Conservation (phyloP, 108 stramenopile species). For the Epithemia pelagica region DNA sequence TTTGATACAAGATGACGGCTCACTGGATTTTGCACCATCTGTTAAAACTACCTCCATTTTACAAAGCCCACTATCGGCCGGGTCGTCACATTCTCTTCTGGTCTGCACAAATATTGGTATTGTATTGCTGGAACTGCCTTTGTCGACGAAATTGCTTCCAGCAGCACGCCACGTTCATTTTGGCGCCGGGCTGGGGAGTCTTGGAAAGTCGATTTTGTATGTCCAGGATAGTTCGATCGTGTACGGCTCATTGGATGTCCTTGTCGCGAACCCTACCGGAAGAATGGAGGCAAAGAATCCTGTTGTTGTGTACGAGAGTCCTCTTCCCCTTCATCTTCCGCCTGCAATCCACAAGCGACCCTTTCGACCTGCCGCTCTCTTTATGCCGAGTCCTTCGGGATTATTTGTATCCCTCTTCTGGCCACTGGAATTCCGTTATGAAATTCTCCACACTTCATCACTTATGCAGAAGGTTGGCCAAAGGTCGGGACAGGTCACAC, state of each 20-base stretch:
- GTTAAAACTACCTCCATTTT: constrained; percentile 26
- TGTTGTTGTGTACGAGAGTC: constrained; percentile 38
- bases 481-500: constrained; percentile 7
- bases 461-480: constrained; percentile 35
- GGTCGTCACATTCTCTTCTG: constrained; percentile 14
- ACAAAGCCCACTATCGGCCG: constrained; percentile 14
- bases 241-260: constrained; percentile 27
- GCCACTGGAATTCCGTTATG: constrained; percentile 58
- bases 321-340: constrained; percentile 36
- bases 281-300: constrained; percentile 23
- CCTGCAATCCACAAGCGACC: constrained; percentile 31
- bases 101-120: constrained; percentile 32
- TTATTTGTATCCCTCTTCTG: constrained; percentile 62
- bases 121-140: constrained; percentile 20
- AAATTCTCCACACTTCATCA: constrained; percentile 60
- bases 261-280: constrained; percentile 16
- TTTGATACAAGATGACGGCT: constrained; percentile 19
- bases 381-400: constrained; percentile 64
- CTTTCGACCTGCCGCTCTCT: constrained; percentile 44
- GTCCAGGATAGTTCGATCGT: constrained; percentile 24
- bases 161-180: constrained; percentile 41
- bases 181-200: constrained; percentile 26
- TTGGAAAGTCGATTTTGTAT: constrained; percentile 27
- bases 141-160: background rate
- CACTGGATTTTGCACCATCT: constrained; percentile 3